These are phyloP conservation scores for Ceratocystis eucalypticola DNA, from an alignment of 2,329 filamentous ascomycete species.

Conservation along the genomic window DNA sequence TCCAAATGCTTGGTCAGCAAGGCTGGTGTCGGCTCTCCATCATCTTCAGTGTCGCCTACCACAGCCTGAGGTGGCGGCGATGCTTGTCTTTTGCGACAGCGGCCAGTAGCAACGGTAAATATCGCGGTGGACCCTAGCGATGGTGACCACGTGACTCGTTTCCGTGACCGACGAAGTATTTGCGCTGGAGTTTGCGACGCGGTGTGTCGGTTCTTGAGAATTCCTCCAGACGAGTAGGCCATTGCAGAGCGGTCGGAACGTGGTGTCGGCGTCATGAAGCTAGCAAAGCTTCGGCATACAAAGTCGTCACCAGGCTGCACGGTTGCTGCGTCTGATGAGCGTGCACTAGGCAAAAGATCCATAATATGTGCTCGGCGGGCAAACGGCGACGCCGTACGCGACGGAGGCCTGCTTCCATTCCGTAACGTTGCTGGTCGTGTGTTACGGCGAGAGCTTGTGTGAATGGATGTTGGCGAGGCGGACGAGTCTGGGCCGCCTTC, in stretches of 20 bases:
- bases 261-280: constrained; percentile 14
- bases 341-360: constrained; percentile 15
- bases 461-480: neutral
- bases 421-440: neutral
- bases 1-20: constrained; percentile 15
- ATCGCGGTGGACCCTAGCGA: constrained; percentile 14
- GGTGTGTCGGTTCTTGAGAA: constrained; percentile 8
- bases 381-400: neutral
- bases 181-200: neutral
- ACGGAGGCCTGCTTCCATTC: neutral
- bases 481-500: neutral
- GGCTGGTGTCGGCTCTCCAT: constrained; percentile 20
- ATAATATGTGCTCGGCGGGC: constrained; percentile 11
- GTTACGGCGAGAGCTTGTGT: neutral
- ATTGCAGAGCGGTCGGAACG: neutral
- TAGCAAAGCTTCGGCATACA: constrained; percentile 18
- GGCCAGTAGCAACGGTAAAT: constrained; percentile 12
- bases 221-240: constrained; percentile 5
- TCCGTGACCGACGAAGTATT: constrained; percentile 15
- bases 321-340: constrained; percentile 5
- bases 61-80: constrained; percentile 10
- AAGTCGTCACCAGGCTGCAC: constrained; percentile 10
- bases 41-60: neutral
- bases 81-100: constrained; percentile 1
- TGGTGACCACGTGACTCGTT: constrained; percentile 30